phyloP scores from a whole-genome alignment of 352 stramenopile genomes.

The Phytophthora sansomeana region DNA sequence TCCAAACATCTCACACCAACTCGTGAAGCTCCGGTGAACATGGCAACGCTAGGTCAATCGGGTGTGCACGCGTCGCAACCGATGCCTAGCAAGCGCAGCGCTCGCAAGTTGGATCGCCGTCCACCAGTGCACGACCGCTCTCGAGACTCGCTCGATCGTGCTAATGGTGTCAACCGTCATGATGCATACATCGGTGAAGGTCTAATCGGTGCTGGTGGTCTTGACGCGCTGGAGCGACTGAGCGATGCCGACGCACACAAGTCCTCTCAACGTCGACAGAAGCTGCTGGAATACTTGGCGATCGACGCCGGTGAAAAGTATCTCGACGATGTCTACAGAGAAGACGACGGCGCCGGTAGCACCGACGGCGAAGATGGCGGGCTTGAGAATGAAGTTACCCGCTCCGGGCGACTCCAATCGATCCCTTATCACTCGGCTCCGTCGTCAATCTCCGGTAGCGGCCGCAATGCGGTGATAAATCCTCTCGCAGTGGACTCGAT shows the following conservation, averaged over 20 bases:
- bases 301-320: slow-evolving; percentile 61
- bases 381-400: slow-evolving; percentile 6
- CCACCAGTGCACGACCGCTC: slow-evolving; percentile 13
- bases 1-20: slow-evolving; percentile 5
- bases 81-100: slow-evolving; percentile 1
- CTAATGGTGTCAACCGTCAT: not conserved
- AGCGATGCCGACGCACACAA: slow-evolving; percentile 40
- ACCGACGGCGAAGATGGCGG: slow-evolving; percentile 23
- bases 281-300: slow-evolving; percentile 70
- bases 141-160: not conserved
- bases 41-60: slow-evolving; percentile 12
- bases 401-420: slow-evolving; percentile 41
- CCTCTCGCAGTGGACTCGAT: slow-evolving; percentile 48
- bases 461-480: slow-evolving; percentile 54
- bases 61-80: not conserved
- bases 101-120: slow-evolving; percentile 8
- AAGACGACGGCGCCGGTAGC: slow-evolving; percentile 40
- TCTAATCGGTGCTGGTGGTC: slow-evolving; percentile 39
- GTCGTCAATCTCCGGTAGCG: slow-evolving; percentile 44
- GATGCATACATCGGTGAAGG: slow-evolving; percentile 58
- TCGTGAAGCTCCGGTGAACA: slow-evolving; percentile 1
- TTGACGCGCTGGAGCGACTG: slow-evolving; percentile 50
- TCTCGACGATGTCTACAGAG: slow-evolving; percentile 59
- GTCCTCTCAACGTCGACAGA: slow-evolving; percentile 45
- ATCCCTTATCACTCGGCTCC: slow-evolving; percentile 29